Evolutionary conservation across 306 rosid species (phyloP), one percentile per base, ranked within the genome.

Genomic region (Trichosanthes truncata): DNA sequence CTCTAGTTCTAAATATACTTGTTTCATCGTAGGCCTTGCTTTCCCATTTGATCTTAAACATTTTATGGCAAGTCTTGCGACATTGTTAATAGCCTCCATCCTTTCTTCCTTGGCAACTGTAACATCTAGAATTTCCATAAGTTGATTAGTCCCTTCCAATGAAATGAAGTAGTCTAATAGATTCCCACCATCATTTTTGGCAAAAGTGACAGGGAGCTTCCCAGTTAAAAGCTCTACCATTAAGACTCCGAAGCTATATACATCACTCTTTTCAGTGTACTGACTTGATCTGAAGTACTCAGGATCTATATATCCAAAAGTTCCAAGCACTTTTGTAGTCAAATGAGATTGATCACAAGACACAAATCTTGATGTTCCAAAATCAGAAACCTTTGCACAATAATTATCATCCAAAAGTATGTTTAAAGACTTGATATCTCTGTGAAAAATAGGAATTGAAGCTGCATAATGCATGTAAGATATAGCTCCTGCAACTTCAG

Each of bases 281-380:
- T 86, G 85, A 80, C 87, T 81, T 12, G 89, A 82, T 40, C 82
- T 90, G 21, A 89, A 89, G 79, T 86, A 91, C 79, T 84, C 93
- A 0, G 96, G 96, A 81, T 89, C 96, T 12, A 91, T 80, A 82
- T 91, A 91, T 14, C 93, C 96, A 8, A 87, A 85, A 68, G 93
- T 91, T 51, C 96, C 96, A 48, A 83, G 82, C 3, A 91, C 87
- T 43, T 46, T 74, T 48, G 91, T 88, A 23, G 91, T 91, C 7
- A 91, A 77, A 74, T 91, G 93, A 69, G 96, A 87, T 81, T 79
- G 85, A 73, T 89, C 91, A 31, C 63, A 18, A 0, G 90, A 85
- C 1, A 91, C 83, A 33, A 90, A 83, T 84, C 87, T 91, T 33
- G 93, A 88, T 36, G 93, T 83, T 36, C 92, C 97, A 53, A 82